Conservation (phyloP, 75 land plant species). For the Pinus albicaulis region DNA sequence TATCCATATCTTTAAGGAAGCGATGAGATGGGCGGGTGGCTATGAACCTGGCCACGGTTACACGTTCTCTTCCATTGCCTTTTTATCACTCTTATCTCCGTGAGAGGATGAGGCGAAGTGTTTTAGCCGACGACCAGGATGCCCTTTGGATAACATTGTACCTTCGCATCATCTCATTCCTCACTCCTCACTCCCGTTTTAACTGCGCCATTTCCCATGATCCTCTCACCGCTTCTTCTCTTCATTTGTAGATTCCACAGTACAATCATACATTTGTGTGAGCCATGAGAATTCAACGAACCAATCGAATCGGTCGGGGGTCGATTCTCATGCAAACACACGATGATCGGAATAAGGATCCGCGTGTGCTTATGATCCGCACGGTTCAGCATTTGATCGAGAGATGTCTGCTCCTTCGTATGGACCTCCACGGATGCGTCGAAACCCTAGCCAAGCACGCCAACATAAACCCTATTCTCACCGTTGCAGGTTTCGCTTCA, state of each 20-base stretch:
- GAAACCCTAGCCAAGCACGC: slow-evolving; percentile 56
- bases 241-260: neutral
- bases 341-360: neutral
- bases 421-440: slow-evolving; percentile 54
- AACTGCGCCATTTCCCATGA: neutral
- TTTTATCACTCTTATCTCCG: neutral
- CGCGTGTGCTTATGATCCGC: neutral
- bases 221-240: neutral
- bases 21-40: neutral
- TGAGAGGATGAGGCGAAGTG: neutral
- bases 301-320: neutral
- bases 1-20: too few relatives aligned
- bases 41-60: neutral
- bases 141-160: too few relatives aligned
- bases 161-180: too few relatives aligned
- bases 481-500: slow-evolving; percentile 41
- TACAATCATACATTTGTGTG: neutral
- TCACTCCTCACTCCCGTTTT: too few relatives aligned
- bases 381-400: slow-evolving; percentile 69
- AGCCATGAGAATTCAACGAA: neutral
- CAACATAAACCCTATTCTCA: slow-evolving; percentile 49
- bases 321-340: neutral
- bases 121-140: neutral
- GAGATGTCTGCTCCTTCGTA: slow-evolving; percentile 47
- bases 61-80: neutral